Evolutionary conservation across 257 asterid species (phyloP).

Genomic region (Jacaranda copaia): DNA sequence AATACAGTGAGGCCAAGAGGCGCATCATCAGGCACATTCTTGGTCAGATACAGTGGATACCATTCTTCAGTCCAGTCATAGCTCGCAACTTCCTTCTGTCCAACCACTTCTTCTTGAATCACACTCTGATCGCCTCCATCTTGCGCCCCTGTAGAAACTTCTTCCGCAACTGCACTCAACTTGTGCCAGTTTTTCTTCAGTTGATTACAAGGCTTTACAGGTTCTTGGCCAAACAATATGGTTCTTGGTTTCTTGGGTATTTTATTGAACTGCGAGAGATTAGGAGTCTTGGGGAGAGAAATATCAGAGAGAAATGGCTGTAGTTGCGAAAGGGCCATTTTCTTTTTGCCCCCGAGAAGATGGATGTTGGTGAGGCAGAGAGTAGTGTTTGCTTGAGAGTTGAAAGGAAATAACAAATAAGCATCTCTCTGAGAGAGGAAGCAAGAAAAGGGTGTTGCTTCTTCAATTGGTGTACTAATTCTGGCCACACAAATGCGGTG

Average conservation of each 20-base stretch:
- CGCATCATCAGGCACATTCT: slow-evolving; percentile 88
- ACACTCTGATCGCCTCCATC: slow-evolving; percentile 47
- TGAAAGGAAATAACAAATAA: slow-evolving; percentile 12
- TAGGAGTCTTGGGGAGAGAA: slow-evolving; percentile 26
- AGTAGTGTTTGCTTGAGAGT: not conserved
- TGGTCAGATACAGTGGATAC: slow-evolving; percentile 89
- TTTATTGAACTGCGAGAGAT: slow-evolving; percentile 36
- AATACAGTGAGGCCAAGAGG: slow-evolving; percentile 91
- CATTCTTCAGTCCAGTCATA: slow-evolving; percentile 94
- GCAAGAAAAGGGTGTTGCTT: slow-evolving; percentile 4
- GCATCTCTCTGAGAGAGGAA: slow-evolving; percentile 5
- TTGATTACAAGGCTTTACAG: slow-evolving; percentile 24
- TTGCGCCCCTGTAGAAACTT: slow-evolving; percentile 27
- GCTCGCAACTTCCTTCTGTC: slow-evolving; percentile 46
- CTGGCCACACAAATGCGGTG: slow-evolving; percentile 35
- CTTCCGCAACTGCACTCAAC: slow-evolving; percentile 47
- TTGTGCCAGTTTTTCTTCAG: slow-evolving; percentile 33
- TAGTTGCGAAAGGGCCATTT: slow-evolving; percentile 45
- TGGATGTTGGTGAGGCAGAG: slow-evolving; percentile 10
- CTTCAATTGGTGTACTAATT: slow-evolving; percentile 21
- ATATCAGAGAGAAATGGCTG: slow-evolving; percentile 27
- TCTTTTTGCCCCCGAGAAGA: slow-evolving; percentile 3
- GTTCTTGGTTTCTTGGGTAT: slow-evolving; percentile 31
- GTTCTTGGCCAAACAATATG: slow-evolving; percentile 21
- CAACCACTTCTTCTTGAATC: slow-evolving; percentile 54